These are phyloP conservation scores for Cryptomeria japonica DNA, from an alignment of 75 land plant genomes.

Conservation along the genomic window DNA sequence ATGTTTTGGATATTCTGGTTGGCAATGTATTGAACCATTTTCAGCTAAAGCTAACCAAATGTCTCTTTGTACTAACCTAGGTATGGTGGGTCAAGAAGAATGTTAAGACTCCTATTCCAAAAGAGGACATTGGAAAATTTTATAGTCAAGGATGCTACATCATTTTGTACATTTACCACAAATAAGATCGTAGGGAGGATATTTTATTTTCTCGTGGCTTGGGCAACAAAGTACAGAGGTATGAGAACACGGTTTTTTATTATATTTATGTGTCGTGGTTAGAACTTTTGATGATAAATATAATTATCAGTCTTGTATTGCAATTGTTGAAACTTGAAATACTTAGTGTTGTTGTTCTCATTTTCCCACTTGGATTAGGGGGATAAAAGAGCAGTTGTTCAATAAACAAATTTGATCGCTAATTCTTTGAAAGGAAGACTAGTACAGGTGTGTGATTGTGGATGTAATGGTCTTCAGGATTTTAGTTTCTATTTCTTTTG, in stretches of 20 bases:
- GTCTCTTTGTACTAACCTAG: conserved; percentile 18
- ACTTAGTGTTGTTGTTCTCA: too few species aligned
- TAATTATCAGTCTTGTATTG: not conserved
- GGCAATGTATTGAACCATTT: not conserved
- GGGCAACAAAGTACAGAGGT: conserved; percentile 39
- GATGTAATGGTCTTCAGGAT: not conserved
- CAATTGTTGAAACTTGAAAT: not conserved
- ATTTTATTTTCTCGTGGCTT: conserved; percentile 44
- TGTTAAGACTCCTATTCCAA: conserved; percentile 26
- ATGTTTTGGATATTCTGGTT: not conserved
- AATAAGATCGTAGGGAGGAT: conserved; percentile 40
- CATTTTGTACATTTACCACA: conserved; percentile 38
- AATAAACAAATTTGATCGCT: conserved; percentile 12
- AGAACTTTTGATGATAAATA: not conserved
- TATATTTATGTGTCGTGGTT: not conserved
- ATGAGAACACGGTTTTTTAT: conserved; percentile 9
- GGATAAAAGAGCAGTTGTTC: conserved; percentile 21
- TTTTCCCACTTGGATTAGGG: conserved; percentile 9
- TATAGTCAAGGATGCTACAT: conserved; percentile 34
- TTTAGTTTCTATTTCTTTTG: not conserved
- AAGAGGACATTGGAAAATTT: conserved; percentile 45
- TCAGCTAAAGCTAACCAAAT: not conserved
- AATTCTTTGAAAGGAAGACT: conserved; percentile 37
- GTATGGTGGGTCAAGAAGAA: conserved; percentile 41
- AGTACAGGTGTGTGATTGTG: conserved; percentile 30